Conservation (phyloP, 129 eudicot species). For the Lonicera japonica region DNA sequence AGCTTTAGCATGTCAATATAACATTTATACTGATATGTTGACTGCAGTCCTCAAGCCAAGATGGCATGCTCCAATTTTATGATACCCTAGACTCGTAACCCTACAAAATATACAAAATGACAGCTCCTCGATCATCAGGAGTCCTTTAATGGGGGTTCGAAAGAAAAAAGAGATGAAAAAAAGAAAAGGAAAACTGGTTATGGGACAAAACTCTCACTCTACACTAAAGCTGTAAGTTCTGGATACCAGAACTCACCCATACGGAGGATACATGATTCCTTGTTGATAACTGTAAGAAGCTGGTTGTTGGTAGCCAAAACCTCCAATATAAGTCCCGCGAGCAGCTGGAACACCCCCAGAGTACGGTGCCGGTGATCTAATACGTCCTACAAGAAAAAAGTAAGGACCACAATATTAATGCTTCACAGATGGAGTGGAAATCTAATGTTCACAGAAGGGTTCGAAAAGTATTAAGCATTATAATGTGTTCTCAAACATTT, state of each 20-base stretch:
- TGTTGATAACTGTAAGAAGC: constrained; percentile 69
- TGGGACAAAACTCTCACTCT: background rate
- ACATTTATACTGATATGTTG: no score
- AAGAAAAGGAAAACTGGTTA: background rate
- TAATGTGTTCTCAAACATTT: no score
- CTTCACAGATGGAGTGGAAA: background rate
- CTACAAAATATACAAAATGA: background rate
- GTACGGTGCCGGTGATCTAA: constrained; percentile 63
- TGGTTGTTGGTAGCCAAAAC: constrained; percentile 81
- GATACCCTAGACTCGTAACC: background rate
- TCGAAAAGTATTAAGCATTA: no score
- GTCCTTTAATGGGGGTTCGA: no score
- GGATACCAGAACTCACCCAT: constrained; percentile 49
- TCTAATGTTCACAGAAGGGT: no score
- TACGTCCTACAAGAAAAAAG: constrained; percentile 45
- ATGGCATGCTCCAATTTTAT: no score
- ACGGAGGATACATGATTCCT: constrained; percentile 63
- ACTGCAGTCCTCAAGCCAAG: no score
- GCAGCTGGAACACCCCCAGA: constrained; percentile 57
- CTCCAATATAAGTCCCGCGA: constrained; percentile 61
- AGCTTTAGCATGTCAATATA: no score
- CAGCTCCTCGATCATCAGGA: no score
- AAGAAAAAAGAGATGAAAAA: background rate
- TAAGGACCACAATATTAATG: background rate
- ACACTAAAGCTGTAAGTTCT: background rate